Percentiles rank a stretch among this genome's conserved stretches.
These are phyloP conservation scores for Lentinus brumalis DNA, from an alignment of 768 basidiomycete species.

Conservation along the genomic window DNA sequence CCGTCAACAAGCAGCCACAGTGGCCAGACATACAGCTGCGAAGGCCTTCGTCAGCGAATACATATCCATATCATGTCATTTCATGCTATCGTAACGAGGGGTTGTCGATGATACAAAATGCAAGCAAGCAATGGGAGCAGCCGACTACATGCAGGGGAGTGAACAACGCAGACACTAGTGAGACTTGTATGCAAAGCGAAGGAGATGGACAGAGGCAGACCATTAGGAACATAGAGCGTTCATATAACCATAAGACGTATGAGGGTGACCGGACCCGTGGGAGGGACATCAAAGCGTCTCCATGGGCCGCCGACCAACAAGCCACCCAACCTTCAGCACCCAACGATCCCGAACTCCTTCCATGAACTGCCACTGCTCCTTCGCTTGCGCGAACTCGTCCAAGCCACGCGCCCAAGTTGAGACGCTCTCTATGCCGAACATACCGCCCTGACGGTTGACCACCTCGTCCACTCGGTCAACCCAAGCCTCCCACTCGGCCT, in stretches of 20 bases:
- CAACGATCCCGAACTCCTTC: conserved; percentile 60
- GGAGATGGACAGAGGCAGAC: background rate
- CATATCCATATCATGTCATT: conserved; percentile 10
- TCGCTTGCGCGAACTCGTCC: conserved; percentile 63
- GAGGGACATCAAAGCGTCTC: conserved; percentile 32
- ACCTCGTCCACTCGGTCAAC: conserved; percentile 65
- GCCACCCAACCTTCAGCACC: conserved; percentile 78
- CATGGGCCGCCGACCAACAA: conserved; percentile 54
- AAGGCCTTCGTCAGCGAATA: background rate
- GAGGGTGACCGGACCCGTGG: background rate
- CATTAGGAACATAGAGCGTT: conserved; percentile 5
- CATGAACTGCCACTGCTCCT: conserved; percentile 46
- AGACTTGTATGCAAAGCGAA: background rate
- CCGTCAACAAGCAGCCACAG: background rate
- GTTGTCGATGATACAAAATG: conserved; percentile 16
- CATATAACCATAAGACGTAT: conserved; percentile 10
- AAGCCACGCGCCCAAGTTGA: conserved; percentile 67
- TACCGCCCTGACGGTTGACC: conserved; percentile 72
- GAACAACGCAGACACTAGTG: background rate
- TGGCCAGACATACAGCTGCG: background rate
- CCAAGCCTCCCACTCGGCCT: conserved; percentile 81
- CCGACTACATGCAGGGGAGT: conserved; percentile 4
- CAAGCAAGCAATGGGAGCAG: conserved; percentile 7
- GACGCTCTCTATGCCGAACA: conserved; percentile 78
- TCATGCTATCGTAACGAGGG: conserved; percentile 11